Percentiles rank a stretch among this genome's conserved stretches.
These are phyloP conservation scores for Pseudisothecium myosuroides DNA, from an alignment of 225 moss, liverwort and hornwort species.

Conservation along the genomic window DNA sequence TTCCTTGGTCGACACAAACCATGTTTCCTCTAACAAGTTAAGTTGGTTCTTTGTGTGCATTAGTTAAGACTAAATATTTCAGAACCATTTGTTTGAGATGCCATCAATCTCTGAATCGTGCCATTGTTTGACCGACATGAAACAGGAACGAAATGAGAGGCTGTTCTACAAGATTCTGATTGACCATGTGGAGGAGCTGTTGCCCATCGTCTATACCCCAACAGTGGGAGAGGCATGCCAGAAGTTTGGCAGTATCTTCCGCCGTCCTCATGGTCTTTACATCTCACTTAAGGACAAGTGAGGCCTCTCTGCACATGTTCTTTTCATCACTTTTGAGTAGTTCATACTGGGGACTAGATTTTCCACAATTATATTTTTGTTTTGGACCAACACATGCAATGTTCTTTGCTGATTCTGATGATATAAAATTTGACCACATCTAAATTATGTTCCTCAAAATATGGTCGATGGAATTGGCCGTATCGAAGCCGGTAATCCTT, in stretches of 20 bases:
- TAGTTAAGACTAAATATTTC: not conserved
- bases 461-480: not conserved
- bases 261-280: conserved; percentile 73
- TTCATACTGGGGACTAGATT: not conserved
- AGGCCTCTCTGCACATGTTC: not conserved
- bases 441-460: not conserved
- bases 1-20: not conserved
- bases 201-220: conserved; percentile 77
- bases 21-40: not conserved
- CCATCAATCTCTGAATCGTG: not conserved
- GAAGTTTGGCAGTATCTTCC: conserved; percentile 69
- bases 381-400: not conserved
- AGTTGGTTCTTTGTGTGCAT: not conserved
- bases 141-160: conserved; percentile 71
- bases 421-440: not conserved
- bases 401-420: not conserved
- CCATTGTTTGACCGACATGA: not conserved
- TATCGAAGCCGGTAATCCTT: not conserved
- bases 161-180: conserved; percentile 68
- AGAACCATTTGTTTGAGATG: not conserved
- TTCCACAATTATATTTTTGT: not conserved
- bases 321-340: not conserved
- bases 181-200: conserved; percentile 67
- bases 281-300: conserved; percentile 59
- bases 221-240: conserved; percentile 74